Conservation (phyloP, 805 yeast species). For the Maudiozyma turicensis region DNA sequence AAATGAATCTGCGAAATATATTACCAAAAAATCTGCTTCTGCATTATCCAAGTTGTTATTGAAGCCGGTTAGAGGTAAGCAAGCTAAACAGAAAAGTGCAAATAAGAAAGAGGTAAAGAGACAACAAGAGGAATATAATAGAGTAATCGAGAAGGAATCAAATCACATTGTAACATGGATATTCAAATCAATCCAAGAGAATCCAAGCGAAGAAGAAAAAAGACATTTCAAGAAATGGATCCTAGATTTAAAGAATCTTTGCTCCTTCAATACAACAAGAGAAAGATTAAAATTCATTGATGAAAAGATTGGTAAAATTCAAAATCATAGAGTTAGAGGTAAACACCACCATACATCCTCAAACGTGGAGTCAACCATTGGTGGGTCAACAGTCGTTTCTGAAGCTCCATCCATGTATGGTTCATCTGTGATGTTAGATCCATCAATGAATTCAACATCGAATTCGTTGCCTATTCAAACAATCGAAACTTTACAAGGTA, state of each 20-base stretch:
- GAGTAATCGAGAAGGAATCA: conserved; percentile 1
- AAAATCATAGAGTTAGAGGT: conserved; percentile 2
- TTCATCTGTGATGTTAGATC: neutral
- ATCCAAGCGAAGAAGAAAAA: conserved; percentile 34
- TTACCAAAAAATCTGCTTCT: conserved; percentile 4
- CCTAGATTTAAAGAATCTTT: conserved; percentile 43
- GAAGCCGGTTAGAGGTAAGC: conserved; percentile 5
- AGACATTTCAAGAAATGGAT: conserved; percentile 44
- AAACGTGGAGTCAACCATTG: neutral
- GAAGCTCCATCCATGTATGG: neutral
- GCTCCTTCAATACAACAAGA: conserved; percentile 36
- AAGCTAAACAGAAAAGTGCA: conserved; percentile 4
- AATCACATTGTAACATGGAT: conserved; percentile 17
- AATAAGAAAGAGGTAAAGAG: conserved; percentile 4
- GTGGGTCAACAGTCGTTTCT: neutral
- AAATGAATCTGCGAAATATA: conserved; percentile 2
- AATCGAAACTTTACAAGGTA: neutral
- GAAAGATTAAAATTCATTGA: conserved; percentile 43
- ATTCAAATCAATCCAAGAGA: conserved; percentile 18
- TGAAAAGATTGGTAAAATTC: conserved; percentile 24
- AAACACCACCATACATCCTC: neutral
- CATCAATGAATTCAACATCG: neutral
- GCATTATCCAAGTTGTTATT: conserved; percentile 8
- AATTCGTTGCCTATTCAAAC: neutral
- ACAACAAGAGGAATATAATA: conserved; percentile 3